These are phyloP conservation scores for Haplosporangium gracile DNA, from an alignment of 192 early-diverging fungal species.

Conservation along the genomic window DNA sequence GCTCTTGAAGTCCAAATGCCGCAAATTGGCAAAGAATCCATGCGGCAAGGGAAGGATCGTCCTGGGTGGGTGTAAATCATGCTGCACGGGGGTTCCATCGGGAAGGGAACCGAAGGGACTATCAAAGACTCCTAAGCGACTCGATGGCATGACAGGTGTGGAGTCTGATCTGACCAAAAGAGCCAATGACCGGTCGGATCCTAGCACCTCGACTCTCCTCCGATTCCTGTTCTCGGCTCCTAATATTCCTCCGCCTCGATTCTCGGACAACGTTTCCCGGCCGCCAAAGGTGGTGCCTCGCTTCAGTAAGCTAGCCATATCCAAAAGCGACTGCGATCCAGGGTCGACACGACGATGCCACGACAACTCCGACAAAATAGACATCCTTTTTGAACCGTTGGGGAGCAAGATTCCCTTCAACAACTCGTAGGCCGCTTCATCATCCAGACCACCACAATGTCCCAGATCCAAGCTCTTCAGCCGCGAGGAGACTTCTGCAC, in stretches of 20 bases:
- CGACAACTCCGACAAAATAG: neutral
- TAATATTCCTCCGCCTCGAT: neutral
- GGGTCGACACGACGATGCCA: neutral
- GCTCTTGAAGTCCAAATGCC: conserved; percentile 51
- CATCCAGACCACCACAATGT: conserved; percentile 28
- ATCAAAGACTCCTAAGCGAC: neutral
- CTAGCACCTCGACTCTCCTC: neutral
- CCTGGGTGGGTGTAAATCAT: neutral
- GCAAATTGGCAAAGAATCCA: conserved; percentile 45
- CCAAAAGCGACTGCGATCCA: conserved; percentile 10
- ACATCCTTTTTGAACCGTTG: conserved; percentile 10
- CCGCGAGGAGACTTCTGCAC: neutral
- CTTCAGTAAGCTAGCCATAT: neutral
- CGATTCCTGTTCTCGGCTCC: neutral
- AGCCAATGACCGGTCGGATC: neutral
- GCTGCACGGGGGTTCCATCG: neutral
- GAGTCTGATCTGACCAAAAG: conserved; percentile 9
- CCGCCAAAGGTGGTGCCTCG: neutral
- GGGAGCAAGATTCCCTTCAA: conserved; percentile 21
- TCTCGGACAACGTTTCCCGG: neutral
- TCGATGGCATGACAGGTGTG: neutral
- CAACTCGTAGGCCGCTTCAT: conserved; percentile 15
- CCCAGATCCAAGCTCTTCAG: conserved; percentile 36
- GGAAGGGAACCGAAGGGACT: neutral
- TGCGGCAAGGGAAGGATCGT: neutral